Percentiles rank a stretch among this genome's conserved stretches.
These are phyloP conservation scores for Bipolaris bicolor DNA, from an alignment of 2,329 filamentous ascomycete genomes.

Conservation along the genomic window DNA sequence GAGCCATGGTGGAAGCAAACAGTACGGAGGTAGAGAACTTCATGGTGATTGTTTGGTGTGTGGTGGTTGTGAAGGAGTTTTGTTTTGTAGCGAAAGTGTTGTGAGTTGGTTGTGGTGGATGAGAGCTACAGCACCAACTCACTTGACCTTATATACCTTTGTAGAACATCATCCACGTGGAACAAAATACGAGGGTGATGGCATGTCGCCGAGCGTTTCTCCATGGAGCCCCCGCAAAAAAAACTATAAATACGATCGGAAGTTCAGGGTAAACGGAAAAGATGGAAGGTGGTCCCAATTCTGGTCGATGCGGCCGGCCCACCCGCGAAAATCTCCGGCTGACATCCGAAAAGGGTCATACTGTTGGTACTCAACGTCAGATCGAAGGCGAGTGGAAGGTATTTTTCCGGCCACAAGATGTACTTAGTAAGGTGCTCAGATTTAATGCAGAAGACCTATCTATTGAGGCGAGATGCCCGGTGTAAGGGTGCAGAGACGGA, in stretches of 20 bases:
- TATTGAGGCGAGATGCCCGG: background rate
- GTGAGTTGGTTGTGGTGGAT: constrained; percentile 5
- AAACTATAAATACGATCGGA: background rate
- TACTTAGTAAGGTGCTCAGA: no score
- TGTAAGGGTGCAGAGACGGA: no score
- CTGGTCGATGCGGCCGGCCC: background rate
- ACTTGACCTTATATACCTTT: constrained; percentile 7
- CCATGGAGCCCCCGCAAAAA: background rate
- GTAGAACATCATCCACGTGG: background rate
- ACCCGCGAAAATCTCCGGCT: background rate
- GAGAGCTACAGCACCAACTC: background rate
- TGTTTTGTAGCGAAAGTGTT: constrained; percentile 7
- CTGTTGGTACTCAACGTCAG: background rate
- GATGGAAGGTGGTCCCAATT: background rate
- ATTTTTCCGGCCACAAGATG: background rate
- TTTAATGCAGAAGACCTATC: background rate
- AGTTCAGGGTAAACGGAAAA: background rate
- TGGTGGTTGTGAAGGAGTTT: background rate
- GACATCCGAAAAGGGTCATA: background rate
- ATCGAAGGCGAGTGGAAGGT: background rate
- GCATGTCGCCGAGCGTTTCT: background rate
- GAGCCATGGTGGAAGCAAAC: constrained; percentile 28
- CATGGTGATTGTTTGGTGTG: constrained; percentile 33
- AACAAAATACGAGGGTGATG: constrained; percentile 2
- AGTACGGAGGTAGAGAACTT: constrained; percentile 37